phyloP scores from a whole-genome alignment of 2,329 filamentous ascomycete genomes.

The Bipolaris victoriae region DNA sequence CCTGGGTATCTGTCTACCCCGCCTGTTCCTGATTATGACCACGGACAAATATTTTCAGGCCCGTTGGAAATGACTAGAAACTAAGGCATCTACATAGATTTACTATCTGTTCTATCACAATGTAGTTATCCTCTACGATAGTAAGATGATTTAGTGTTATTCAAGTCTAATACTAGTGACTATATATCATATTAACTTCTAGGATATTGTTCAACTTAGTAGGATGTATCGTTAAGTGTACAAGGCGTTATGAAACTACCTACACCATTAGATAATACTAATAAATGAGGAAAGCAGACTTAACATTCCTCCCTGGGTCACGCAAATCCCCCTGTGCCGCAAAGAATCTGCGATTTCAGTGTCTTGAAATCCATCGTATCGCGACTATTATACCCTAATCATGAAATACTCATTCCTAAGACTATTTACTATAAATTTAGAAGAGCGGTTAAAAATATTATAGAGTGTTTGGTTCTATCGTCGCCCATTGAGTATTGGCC shows the following conservation, averaged over 20 bases:
- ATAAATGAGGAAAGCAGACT: not conserved
- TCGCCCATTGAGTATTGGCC: not conserved
- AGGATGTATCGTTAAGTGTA: not conserved
- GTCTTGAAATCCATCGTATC: not conserved
- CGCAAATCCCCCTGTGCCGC: not conserved
- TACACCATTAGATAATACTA: not conserved
- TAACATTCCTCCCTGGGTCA: not conserved
- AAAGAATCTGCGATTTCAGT: not conserved
- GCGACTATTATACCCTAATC: too few species aligned
- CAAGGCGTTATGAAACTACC: not conserved
- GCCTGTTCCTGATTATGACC: too few species aligned
- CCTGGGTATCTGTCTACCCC: too few species aligned
- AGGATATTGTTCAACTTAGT: not conserved
- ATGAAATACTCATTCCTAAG: too few species aligned
- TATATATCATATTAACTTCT: not conserved
- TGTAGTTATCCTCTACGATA: not conserved
- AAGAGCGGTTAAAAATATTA: not conserved
- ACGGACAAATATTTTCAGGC: constrained; percentile 19
- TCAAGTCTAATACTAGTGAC: not conserved
- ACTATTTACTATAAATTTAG: too few species aligned
- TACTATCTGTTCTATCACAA: too few species aligned
- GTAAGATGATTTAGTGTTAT: not conserved
- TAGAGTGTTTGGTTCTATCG: not conserved
- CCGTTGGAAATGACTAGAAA: not conserved
- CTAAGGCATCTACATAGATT: too few species aligned